phyloP scores from a whole-genome alignment of 73 alveolate genomes.

The Paramecium pentaurelia region DNA sequence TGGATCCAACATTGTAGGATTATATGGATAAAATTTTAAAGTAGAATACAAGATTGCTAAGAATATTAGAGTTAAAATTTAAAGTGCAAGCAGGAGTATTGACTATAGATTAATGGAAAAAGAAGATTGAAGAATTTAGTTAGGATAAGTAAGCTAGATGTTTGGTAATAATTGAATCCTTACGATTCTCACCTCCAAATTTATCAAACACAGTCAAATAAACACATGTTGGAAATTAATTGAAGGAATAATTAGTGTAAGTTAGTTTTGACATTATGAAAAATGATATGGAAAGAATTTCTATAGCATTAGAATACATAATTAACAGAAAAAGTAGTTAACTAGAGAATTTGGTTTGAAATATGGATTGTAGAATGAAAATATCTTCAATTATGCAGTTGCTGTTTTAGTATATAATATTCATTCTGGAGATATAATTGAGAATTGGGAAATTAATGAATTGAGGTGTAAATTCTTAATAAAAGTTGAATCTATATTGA shows the following conservation, averaged over 20 bases:
- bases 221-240: conserved; percentile 67
- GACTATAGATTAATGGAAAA: conserved; percentile 95
- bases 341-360: conserved; percentile 31
- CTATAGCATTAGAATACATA: conserved; percentile 77
- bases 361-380: neutral
- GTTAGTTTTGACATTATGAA: conserved; percentile 81
- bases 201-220: conserved; percentile 73
- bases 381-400: neutral
- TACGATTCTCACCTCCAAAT: conserved; percentile 77
- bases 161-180: conserved; percentile 78
- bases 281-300: conserved; percentile 85
- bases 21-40: conserved; percentile 85
- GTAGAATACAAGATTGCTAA: conserved; percentile 78
- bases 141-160: conserved; percentile 69
- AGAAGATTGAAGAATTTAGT: conserved; percentile 93
- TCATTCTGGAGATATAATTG: conserved; percentile 5
- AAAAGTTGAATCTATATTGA: neutral
- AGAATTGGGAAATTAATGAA: conserved; percentile 25
- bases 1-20: conserved; percentile 93
- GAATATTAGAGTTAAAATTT: conserved; percentile 89
- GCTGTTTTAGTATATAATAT: neutral
- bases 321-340: neutral
- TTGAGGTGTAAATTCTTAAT: neutral
- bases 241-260: conserved; percentile 76
- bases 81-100: conserved; percentile 84